Base-by-base conservation (phyloP, 768 basidiomycete genomes). In the Naganishia vishniacii region DNA sequence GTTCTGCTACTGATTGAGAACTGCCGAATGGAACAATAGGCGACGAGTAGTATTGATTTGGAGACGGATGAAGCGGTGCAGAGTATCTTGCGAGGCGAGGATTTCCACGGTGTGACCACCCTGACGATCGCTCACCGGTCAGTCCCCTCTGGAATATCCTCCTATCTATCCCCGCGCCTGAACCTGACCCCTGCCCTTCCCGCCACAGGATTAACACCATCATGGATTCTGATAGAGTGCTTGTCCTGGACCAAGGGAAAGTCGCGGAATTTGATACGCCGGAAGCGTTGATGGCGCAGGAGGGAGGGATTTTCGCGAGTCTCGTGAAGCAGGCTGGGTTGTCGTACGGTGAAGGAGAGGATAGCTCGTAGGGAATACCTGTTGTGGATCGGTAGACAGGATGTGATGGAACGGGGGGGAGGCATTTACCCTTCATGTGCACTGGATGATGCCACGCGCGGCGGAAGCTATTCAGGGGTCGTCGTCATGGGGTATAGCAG, bases 21-120 rank as follows among this genome's bases (percentile, higher is more conserved):
- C 34, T 26, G 29, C 29, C 12, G 16, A 2, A 23, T 23, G n/a
- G 7, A 11, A 3, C 37, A 23, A 29, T 65, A 88, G 88, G 75
- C 90, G 2, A 93, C 90, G 5, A 89, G 86, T 40, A 89, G 90
- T 20, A 89, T 93, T 53, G 91, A 93, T 75, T 79, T 92, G 34
- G 89, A 93, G 72, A 93, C 91, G 9, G 91, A 94, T 73, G 83
- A 83, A 63, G 87, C 87, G 29, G 88, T 93, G 67, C 91, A 95
- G 79, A 85, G 86, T 12, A 91, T 91, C 67, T 88, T 94, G 48
- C 83, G 85, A 28, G 89, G 91, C 7, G 82, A 86, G 4, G 83
- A 86, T 31, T 94, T 93, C 72, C 78, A 81, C 2, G 78, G 86
- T 64, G 85, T 88, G 15, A 92, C 91, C 12, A 90, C 91, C 62